Conservation (phyloP, 495 filamentous ascomycete genomes). For the Melanomma pulvis-pyrius region DNA sequence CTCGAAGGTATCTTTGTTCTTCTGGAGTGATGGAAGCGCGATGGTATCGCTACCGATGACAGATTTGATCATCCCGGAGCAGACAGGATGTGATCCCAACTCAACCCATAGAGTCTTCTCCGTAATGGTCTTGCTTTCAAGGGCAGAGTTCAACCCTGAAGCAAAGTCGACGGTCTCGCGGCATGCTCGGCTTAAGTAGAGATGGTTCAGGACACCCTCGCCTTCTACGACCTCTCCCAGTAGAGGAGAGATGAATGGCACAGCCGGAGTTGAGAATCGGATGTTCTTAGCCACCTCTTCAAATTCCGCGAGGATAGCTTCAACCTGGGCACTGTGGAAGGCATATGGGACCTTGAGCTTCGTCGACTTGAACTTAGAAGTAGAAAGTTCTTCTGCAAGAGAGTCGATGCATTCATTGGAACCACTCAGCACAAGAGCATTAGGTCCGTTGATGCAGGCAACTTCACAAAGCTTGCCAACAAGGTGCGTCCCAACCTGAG, state of each 20-base stretch:
- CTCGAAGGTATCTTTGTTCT: background rate
- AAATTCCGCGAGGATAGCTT: constrained; percentile 37
- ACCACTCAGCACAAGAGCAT: constrained; percentile 58
- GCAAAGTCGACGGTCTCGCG: background rate
- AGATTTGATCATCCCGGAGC: background rate
- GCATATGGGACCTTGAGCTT: constrained; percentile 67
- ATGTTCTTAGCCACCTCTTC: constrained; percentile 8
- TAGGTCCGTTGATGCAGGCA: constrained; percentile 57
- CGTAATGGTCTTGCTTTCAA: background rate
- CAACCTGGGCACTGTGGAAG: constrained; percentile 41
- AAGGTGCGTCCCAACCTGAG: constrained; percentile 42
- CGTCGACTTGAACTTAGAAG: constrained; percentile 60
- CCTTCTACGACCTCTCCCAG: constrained; percentile 32
- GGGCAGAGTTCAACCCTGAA: background rate
- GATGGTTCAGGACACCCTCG: constrained; percentile 37
- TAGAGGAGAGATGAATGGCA: constrained; percentile 40
- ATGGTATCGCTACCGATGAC: background rate
- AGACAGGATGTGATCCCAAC: constrained; percentile 2
- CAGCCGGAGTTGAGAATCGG: constrained; percentile 21
- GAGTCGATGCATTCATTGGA: constrained; percentile 39
- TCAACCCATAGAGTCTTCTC: background rate
- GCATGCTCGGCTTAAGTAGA: background rate
- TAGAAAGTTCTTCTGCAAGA: constrained; percentile 22
- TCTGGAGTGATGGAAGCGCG: background rate
- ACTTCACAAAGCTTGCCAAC: constrained; percentile 46